These are phyloP conservation scores for Fraxinus excelsior DNA, from an alignment of 257 asterid species.

Conservation along the genomic window DNA sequence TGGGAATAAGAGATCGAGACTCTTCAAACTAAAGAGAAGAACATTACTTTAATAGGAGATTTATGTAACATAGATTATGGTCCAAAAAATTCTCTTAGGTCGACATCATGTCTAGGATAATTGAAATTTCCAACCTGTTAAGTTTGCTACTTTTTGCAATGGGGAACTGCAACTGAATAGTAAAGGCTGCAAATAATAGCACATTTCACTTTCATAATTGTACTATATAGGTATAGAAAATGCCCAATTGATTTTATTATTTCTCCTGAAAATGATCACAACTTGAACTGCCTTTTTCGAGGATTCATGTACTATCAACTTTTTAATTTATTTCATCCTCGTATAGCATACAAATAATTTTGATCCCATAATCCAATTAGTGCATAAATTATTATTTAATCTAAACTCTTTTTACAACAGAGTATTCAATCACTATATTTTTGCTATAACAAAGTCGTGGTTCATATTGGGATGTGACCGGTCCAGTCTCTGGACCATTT, in stretches of 20 bases:
- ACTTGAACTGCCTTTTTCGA: background rate
- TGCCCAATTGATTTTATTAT: background rate
- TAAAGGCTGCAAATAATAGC: slow-evolving; percentile 5
- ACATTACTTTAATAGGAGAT: background rate
- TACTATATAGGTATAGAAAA: background rate
- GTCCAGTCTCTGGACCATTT: no score
- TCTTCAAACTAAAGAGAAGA: background rate
- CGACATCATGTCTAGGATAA: background rate
- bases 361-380: background rate
- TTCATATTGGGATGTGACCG: no score
- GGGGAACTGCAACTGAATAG: background rate
- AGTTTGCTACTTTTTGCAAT: background rate
- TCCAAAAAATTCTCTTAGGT: background rate
- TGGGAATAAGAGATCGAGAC: no score
- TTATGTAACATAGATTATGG: background rate
- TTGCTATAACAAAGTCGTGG: no score
- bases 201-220: slow-evolving; percentile 3
- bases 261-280: background rate
- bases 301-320: background rate
- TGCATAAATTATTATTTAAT: background rate
- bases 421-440: no score
- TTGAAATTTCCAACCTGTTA: slow-evolving; percentile 1
- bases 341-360: no score
- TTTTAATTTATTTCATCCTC: background rate
- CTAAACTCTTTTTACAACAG: background rate